Base-by-base conservation (phyloP, 2,329 filamentous ascomycete genomes). In the Cladorrhinum sp. region DNA sequence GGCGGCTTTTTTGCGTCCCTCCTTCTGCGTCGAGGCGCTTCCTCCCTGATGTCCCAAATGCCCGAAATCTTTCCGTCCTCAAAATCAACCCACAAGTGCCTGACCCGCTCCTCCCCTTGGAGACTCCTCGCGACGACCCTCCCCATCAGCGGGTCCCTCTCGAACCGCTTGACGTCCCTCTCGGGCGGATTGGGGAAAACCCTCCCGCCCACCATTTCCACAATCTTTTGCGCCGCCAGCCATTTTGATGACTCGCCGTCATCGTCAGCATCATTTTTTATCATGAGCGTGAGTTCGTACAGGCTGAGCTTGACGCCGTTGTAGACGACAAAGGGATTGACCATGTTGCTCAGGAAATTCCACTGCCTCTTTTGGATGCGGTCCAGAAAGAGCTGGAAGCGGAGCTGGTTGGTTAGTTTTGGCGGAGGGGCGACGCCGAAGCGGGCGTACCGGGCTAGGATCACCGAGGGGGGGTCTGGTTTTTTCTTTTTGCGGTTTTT, bases 41-140 rank as follows among this genome's bases (percentile, higher is more conserved):
- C 36, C 30, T 65, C 63, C 1, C 52, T 56, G 2, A 64, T 56
- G 16, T 64, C 64, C 14, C 55, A 55, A 21, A 67, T 39, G 14
- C 48, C 55, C 28, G 48, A 55, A 39, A 65, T 63, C 21, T 63
- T 64, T 33, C 53, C 55, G 28, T 61, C 57, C 24, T 52, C 21
- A 24, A 65, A 67, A 23, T 58, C 46, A 5, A 61, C 59, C 21
- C 64, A 53, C 64, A 67, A 64, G 54, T 67, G 65, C 10, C 62
- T 53, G 18, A 60, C 50, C 10, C 33, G 46, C 21, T 52, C 50
- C 39, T 55, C 53, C 10, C 64, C 39, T 23, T 54, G 20, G 3
- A 50, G 12, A 3, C 39, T 54, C 53, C 57, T 63, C 23, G 65
- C 63, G 10, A 60, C 55, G 20, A 66, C n/a, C 10, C 65, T 59